Evolutionary conservation across 2,329 filamentous ascomycete genomes (phyloP).

Genomic region (Ophiosphaerella korrae): DNA sequence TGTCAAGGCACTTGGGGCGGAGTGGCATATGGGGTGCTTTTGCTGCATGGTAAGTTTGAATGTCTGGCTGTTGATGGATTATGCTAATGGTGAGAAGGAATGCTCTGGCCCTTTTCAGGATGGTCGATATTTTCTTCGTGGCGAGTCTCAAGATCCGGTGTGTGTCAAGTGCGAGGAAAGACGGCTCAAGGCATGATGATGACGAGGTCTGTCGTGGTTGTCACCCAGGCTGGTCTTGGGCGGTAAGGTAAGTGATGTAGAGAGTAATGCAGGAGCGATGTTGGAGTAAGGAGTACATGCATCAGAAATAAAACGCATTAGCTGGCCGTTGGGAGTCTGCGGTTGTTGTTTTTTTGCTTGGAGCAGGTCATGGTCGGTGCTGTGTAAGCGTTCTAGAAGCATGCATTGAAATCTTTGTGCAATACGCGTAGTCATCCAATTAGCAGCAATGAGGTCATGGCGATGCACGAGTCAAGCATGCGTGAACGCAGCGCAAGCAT

Average conservation of each 20-base stretch:
- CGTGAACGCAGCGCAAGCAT: not conserved
- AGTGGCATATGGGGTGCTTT: constrained; percentile 96
- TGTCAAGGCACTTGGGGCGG: constrained; percentile 82
- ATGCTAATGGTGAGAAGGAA: constrained; percentile 50
- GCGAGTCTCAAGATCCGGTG: constrained; percentile 63
- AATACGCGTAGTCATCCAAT: too few relatives aligned
- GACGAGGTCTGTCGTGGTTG: not conserved
- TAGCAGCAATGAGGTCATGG: too few relatives aligned
- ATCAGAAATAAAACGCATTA: constrained; percentile 3
- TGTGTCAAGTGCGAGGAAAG: constrained; percentile 67
- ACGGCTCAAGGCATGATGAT: constrained; percentile 61
- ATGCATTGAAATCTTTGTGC: not conserved
- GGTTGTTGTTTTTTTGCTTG: not conserved
- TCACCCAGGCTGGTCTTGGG: not conserved
- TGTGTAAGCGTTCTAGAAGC: constrained; percentile 2
- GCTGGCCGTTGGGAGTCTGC: constrained; percentile 1
- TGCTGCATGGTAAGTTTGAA: constrained; percentile 65
- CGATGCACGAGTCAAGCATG: too few relatives aligned
- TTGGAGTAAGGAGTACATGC: not conserved
- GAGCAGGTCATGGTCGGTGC: constrained; percentile 1
- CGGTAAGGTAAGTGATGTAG: not conserved
- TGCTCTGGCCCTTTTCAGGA: constrained; percentile 66
- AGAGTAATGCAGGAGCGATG: not conserved
- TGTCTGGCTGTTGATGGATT: not conserved
- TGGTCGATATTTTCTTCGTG: constrained; percentile 66